A percentile compares a stretch with the other conserved stretches of the same genome.
Evolutionary conservation across 1,139 yeast genomes (phyloP).

Genomic region (Lodderomyces pseudojiufengensis): DNA sequence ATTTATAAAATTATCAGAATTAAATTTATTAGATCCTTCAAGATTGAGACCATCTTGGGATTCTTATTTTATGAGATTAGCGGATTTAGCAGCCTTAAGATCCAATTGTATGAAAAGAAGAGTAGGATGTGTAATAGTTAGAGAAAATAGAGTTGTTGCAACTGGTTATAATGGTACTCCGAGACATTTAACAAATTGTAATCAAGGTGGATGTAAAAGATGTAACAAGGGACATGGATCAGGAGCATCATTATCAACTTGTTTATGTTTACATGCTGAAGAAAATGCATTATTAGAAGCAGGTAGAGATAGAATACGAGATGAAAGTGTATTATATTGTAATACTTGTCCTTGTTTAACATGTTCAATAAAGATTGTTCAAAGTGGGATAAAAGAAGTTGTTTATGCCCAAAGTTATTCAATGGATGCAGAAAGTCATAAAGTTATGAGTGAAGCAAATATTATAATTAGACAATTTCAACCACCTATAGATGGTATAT

Average conservation of each 20-base stretch:
- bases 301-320: constrained; percentile 75
- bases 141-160: constrained; percentile 82
- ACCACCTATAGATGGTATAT: constrained; percentile 52
- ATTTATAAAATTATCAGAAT: constrained; percentile 47
- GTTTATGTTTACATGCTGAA: constrained; percentile 94
- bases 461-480: constrained; percentile 69
- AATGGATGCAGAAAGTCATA: constrained; percentile 76
- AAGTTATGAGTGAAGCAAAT: constrained; percentile 71
- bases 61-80: constrained; percentile 87
- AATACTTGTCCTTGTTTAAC: constrained; percentile 97
- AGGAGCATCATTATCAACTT: constrained; percentile 63
- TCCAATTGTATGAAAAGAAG: constrained; percentile 96
- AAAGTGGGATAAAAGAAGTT: constrained; percentile 87
- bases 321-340: constrained; percentile 71
- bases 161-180: constrained; percentile 99
- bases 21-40: constrained; percentile 53
- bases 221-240: constrained; percentile 74
- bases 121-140: constrained; percentile 92
- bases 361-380: constrained; percentile 92
- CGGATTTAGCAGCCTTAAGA: constrained; percentile 87
- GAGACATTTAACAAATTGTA: constrained; percentile 79
- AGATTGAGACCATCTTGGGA: constrained; percentile 95
- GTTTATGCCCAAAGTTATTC: constrained; percentile 89
- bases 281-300: constrained; percentile 94
- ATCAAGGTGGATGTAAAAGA: constrained; percentile 90